Conservation (phyloP, 2,329 filamentous ascomycete genomes). For the Didymellaceae sp. region DNA sequence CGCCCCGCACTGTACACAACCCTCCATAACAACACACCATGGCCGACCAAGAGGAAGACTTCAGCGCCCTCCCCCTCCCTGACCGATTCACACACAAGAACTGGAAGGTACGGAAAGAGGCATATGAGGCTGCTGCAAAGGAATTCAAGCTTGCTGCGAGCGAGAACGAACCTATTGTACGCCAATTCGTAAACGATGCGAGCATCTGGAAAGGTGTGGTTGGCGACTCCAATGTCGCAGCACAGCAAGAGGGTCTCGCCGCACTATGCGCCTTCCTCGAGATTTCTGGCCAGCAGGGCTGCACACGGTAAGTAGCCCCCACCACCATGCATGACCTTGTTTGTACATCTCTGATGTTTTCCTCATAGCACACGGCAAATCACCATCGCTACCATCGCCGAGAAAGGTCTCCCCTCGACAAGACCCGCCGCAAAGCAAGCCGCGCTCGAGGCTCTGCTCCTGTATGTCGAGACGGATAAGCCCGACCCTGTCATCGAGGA, state of each 20-base stretch:
- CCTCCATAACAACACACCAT: conserved; percentile 55
- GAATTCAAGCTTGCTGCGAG: conserved; percentile 84
- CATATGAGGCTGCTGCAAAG: conserved; percentile 90
- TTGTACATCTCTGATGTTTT: background rate
- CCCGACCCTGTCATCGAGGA: conserved; percentile 89
- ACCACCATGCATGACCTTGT: background rate
- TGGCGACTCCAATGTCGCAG: conserved; percentile 93
- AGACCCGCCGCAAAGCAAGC: conserved; percentile 88
- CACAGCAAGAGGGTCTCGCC: conserved; percentile 89
- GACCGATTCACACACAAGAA: conserved; percentile 89
- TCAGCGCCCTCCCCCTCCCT: conserved; percentile 73
- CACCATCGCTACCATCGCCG: conserved; percentile 80
- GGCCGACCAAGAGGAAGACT: conserved; percentile 85
- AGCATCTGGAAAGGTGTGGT: conserved; percentile 91
- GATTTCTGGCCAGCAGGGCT: conserved; percentile 81
- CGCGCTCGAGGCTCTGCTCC: conserved; percentile 81
- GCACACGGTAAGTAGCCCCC: conserved; percentile 63
- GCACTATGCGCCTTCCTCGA: conserved; percentile 92
- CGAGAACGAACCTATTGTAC: conserved; percentile 84
- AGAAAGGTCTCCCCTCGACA: conserved; percentile 89
- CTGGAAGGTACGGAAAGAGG: conserved; percentile 97
- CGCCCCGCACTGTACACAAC: conserved; percentile 18
- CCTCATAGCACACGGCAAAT: conserved; percentile 70
- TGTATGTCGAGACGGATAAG: conserved; percentile 89
- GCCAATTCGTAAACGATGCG: conserved; percentile 84